Evolutionary conservation across 257 asterid species (phyloP).

Genomic region (Thymus quinquecostatus): DNA sequence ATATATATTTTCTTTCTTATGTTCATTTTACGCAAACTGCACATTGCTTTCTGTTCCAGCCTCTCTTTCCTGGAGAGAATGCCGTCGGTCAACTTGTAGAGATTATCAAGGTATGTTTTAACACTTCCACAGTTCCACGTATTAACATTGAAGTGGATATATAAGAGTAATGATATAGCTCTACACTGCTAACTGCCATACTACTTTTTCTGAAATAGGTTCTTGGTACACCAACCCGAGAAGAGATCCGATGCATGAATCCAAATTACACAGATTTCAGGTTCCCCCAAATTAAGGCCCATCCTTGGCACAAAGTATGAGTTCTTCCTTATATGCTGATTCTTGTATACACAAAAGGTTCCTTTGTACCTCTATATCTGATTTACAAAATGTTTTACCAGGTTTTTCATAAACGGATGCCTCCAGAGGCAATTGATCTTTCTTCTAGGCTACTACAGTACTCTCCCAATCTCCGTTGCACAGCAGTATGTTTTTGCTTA

Average conservation of each 20-base stretch:
- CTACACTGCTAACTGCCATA: conserved; percentile 27
- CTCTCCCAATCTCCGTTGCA: conserved; percentile 93
- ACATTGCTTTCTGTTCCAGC: conserved; percentile 50
- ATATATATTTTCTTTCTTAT: conserved; percentile 9
- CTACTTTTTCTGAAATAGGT: conserved; percentile 50
- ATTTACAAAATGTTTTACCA: conserved; percentile 38
- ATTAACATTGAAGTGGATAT: conserved; percentile 2
- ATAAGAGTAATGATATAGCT: background rate
- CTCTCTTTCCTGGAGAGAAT: conserved; percentile 92
- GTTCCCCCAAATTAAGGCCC: conserved; percentile 92
- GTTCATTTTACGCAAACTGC: conserved; percentile 14
- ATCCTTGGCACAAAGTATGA: conserved; percentile 82
- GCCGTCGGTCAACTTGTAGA: conserved; percentile 96
- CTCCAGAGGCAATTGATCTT: conserved; percentile 95
- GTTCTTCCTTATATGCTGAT: conserved; percentile 12
- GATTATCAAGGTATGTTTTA: conserved; percentile 74
- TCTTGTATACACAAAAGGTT: background rate
- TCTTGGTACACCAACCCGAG: conserved; percentile 95
- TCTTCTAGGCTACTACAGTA: conserved; percentile 89
- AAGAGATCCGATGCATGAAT: conserved; percentile 93
- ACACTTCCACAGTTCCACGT: background rate
- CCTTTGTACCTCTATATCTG: conserved; percentile 1
- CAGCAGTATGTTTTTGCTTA: conserved; percentile 58
- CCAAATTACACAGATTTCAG: conserved; percentile 89
- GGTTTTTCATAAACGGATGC: conserved; percentile 94